Percentiles rank a stretch among this genome's conserved stretches.
These are phyloP conservation scores for Quercus berberidifolia DNA, from an alignment of 306 rosid species.

Conservation along the genomic window DNA sequence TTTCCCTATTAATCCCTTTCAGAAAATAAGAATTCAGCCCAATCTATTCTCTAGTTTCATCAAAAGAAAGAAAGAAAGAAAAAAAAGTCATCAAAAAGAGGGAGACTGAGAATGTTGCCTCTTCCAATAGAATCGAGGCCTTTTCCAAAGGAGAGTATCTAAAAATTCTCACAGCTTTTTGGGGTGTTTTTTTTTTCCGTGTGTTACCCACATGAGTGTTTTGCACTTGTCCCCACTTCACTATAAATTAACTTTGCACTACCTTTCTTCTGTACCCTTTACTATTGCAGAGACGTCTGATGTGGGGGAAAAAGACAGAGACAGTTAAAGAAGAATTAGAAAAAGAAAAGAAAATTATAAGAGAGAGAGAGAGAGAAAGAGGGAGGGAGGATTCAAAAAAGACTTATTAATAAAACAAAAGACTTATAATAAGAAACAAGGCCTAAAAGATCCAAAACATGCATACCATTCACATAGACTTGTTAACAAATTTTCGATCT, in stretches of 20 bases:
- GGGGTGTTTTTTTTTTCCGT: neutral
- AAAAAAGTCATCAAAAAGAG: no score
- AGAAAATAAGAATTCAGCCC: no score
- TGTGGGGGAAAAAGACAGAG: constrained; percentile 16
- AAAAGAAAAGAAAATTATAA: neutral
- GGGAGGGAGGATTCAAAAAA: neutral
- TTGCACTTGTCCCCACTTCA: constrained; percentile 26
- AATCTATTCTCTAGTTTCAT: no score
- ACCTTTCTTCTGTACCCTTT: neutral
- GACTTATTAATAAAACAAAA: neutral
- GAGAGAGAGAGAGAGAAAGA: neutral
- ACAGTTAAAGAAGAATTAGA: neutral
- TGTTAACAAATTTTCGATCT: neutral
- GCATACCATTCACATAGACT: constrained; percentile 6
- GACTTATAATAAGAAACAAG: neutral
- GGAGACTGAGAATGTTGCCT: neutral
- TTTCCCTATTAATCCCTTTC: no score
- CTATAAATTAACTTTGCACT: constrained; percentile 16
- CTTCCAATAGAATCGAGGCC: neutral
- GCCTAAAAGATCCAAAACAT: constrained; percentile 21
- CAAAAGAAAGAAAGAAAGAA: no score
- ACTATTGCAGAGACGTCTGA: constrained; percentile 4
- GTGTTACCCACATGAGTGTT: constrained; percentile 23
- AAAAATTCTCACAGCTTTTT: neutral
- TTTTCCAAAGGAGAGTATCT: neutral